Conservation (phyloP, 371 early-diverging fungal species). For the Rhizopus stolonifer region DNA sequence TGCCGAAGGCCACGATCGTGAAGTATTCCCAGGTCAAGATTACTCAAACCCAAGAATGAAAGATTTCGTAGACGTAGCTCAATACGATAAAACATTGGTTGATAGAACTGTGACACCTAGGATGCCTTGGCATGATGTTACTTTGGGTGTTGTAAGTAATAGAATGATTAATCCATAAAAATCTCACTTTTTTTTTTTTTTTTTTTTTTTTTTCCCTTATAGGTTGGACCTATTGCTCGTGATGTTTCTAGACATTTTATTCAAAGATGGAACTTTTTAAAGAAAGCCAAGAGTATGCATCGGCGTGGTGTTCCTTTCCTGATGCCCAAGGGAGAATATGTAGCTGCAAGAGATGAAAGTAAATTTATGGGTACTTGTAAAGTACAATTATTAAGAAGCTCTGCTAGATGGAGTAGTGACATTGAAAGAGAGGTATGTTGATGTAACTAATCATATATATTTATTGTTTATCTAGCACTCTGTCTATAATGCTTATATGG, state of each 20-base stretch:
- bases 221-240: conserved; percentile 74
- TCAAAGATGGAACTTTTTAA: conserved; percentile 91
- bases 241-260: conserved; percentile 90
- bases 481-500: conserved; percentile 83
- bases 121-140: conserved; percentile 98
- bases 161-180: not conserved
- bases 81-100: conserved; percentile 54
- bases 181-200: not conserved
- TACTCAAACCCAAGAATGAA: conserved; percentile 91
- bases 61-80: conserved; percentile 79
- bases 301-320: conserved; percentile 67
- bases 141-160: conserved; percentile 58
- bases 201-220: not conserved
- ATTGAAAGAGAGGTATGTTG: conserved; percentile 52
- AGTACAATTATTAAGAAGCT: conserved; percentile 70
- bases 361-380: conserved; percentile 66
- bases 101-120: conserved; percentile 64
- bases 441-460: not conserved
- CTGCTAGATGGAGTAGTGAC: conserved; percentile 69
- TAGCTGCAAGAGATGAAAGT: conserved; percentile 65
- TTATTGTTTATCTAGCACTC: conserved; percentile 51
- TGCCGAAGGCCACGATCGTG: conserved; percentile 42
- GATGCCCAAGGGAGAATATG: conserved; percentile 81
- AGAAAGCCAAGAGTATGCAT: conserved; percentile 65
- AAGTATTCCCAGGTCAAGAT: conserved; percentile 83